Evolutionary conservation across 441 rosid species (phyloP).

Genomic region (Aleurites moluccanus): DNA sequence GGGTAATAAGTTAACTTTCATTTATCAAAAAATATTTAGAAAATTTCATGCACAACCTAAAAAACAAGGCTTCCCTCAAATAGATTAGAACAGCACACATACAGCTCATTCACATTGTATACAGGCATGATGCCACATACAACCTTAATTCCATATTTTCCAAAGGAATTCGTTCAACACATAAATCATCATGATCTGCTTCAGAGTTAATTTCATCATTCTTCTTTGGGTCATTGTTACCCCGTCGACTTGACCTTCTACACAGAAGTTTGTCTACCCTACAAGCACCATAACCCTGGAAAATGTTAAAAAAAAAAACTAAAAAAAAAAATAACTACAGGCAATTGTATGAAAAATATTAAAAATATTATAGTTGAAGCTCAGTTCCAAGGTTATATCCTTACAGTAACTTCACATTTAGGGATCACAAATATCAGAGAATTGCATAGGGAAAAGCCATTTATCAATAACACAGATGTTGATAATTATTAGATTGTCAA

Average conservation of each 20-base stretch:
- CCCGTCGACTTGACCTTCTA: conserved; percentile 40
- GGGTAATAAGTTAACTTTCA: not conserved
- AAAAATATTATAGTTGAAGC: not conserved
- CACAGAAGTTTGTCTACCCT: conserved; percentile 70
- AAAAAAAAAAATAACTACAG: conserved; percentile 15
- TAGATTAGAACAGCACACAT: not conserved
- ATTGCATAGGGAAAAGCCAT: not conserved
- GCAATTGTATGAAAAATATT: not conserved
- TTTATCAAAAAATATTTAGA: not conserved
- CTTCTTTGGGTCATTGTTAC: conserved; percentile 60
- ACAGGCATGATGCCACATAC: not conserved
- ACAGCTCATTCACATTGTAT: conserved; percentile 4
- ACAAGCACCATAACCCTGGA: conserved; percentile 32
- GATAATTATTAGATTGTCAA: not conserved
- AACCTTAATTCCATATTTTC: conserved; percentile 89
- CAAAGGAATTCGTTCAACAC: conserved; percentile 80
- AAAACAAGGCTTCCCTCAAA: not conserved
- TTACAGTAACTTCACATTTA: not conserved
- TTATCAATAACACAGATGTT: not conserved
- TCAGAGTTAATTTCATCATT: conserved; percentile 65
- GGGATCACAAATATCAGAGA: conserved; percentile 6
- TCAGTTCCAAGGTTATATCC: not conserved
- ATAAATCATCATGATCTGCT: conserved; percentile 49
- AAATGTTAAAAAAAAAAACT: conserved; percentile 21
- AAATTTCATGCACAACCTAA: not conserved